Conservation (phyloP, 2,329 filamentous ascomycete species). For the Colletotrichum simmondsii region DNA sequence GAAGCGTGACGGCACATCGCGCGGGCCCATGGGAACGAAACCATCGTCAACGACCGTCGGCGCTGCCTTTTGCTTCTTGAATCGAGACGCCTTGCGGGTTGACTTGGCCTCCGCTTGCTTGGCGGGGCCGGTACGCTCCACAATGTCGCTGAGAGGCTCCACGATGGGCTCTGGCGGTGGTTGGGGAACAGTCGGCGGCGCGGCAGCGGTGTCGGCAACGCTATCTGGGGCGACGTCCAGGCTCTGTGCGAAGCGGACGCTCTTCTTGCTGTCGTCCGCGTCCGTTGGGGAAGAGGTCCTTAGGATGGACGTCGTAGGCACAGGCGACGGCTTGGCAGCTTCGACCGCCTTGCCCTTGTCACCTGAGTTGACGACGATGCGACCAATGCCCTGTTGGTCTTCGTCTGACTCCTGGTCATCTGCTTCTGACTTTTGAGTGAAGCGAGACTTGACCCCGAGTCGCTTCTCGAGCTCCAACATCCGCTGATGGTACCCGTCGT, state of each 20-base stretch:
- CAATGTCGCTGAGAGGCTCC: slow-evolving; percentile 63
- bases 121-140: slow-evolving; percentile 54
- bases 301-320: slow-evolving; percentile 33
- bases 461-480: slow-evolving; percentile 89
- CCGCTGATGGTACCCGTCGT: slow-evolving; percentile 79
- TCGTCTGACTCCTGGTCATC: slow-evolving; percentile 49
- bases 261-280: slow-evolving; percentile 65
- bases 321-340: slow-evolving; percentile 6
- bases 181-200: not conserved
- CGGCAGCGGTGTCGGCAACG: not conserved
- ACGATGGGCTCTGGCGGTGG: slow-evolving; percentile 45
- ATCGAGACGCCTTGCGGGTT: slow-evolving; percentile 58
- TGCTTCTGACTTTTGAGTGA: slow-evolving; percentile 49
- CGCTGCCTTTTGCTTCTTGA: slow-evolving; percentile 52
- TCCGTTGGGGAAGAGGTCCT: slow-evolving; percentile 29
- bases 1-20: slow-evolving; percentile 55
- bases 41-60: slow-evolving; percentile 39
- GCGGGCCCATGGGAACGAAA: slow-evolving; percentile 52
- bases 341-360: slow-evolving; percentile 15
- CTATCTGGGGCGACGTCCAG: slow-evolving; percentile 73
- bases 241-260: slow-evolving; percentile 81
- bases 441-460: slow-evolving; percentile 68
- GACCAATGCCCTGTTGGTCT: slow-evolving; percentile 64
- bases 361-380: slow-evolving; percentile 58
- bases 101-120: slow-evolving; percentile 41